Evolutionary conservation across 2,329 filamentous ascomycete genomes (phyloP).

Genomic region (Penicillium sp.): DNA sequence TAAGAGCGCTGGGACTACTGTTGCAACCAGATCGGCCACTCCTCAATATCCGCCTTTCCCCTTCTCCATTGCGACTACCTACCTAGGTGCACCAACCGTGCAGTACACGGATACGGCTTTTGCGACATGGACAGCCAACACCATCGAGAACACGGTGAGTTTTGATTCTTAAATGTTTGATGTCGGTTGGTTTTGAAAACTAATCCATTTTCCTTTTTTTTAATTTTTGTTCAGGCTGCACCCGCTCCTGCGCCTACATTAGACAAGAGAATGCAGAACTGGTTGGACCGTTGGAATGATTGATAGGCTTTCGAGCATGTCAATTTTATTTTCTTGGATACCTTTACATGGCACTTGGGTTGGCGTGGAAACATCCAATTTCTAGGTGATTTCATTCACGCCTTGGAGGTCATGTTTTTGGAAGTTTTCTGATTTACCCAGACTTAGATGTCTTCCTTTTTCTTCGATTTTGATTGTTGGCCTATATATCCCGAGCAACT

Average conservation of each 20-base stretch:
- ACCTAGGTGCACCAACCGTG: constrained; percentile 48
- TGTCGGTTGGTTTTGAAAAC: constrained; percentile 6
- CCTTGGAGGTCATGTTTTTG: not conserved
- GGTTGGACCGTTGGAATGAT: constrained; percentile 61
- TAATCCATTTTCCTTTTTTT: constrained; percentile 6
- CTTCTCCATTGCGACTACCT: constrained; percentile 53
- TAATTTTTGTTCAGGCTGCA: constrained; percentile 48
- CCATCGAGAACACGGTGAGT: constrained; percentile 61
- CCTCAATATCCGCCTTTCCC: constrained; percentile 58
- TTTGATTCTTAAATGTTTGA: constrained; percentile 15
- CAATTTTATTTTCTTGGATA: not conserved
- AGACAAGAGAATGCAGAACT: constrained; percentile 55
- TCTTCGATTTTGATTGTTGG: not conserved
- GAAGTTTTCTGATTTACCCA: not conserved
- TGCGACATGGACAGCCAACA: constrained; percentile 53
- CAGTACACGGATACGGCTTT: constrained; percentile 53
- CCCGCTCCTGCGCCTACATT: constrained; percentile 52
- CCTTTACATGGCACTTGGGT: not conserved
- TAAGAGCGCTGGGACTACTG: constrained; percentile 58
- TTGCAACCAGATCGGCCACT: constrained; percentile 53
- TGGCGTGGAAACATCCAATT: not conserved
- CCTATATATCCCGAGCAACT: not conserved
- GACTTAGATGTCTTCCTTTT: not conserved
- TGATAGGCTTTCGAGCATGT: constrained; percentile 28
- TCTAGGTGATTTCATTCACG: not conserved